Base-by-base conservation (phyloP, 2,329 filamentous ascomycete species). In the Ceratocystis variospora region DNA sequence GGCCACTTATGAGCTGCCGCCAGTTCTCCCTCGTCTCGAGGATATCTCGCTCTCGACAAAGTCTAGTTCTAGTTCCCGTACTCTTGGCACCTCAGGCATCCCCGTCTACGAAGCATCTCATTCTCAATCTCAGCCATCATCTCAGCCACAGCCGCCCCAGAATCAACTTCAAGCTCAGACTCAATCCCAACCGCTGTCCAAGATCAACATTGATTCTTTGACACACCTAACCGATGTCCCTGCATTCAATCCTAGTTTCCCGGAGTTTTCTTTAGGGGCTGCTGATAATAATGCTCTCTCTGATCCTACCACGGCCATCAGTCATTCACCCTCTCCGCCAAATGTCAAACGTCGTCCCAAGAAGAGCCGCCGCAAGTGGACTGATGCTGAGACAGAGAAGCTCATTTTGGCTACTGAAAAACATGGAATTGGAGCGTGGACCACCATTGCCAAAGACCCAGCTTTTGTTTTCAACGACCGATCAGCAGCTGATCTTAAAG, bases 341-440 rank as follows among this genome's bases (percentile, higher is more conserved):
- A 62, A 61, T 22, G 33, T 28, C 25, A 81, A 82, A 71, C 78
- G 82, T 70, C 79, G 81, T 53, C 80, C 81, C 10, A 79, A 80
- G 5, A 85, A 84, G 70, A 79, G 82, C 1, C 78, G 84, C 67
- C 78, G 80, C 64, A 86, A 85, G 70, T 87, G 84, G 84, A 82
- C 83, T 0, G 83, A 87, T 68, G 80, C 84, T 67, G 84, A 87
- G 72, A 87, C 84, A 1, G 84, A 82, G 63, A 79, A 85, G 69
- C 76, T 87, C 7, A 73, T 87, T 15, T 75, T 85, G 2, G 84
- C 84, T 0, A 84, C 86, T 33, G 80, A 80, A 70, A 81, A 82
- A 41, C 80, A 87, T 71, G 85, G 85, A 0, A 81, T 87, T 7
- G 85, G 84, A 46, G 84, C 82, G 70, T 87, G 84, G 84, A 85